Evolutionary conservation across 1,284 basidiomycete species (phyloP), one percentile per base, ranked within the genome.

Genomic region (Papiliotrema flavescens): DNA sequence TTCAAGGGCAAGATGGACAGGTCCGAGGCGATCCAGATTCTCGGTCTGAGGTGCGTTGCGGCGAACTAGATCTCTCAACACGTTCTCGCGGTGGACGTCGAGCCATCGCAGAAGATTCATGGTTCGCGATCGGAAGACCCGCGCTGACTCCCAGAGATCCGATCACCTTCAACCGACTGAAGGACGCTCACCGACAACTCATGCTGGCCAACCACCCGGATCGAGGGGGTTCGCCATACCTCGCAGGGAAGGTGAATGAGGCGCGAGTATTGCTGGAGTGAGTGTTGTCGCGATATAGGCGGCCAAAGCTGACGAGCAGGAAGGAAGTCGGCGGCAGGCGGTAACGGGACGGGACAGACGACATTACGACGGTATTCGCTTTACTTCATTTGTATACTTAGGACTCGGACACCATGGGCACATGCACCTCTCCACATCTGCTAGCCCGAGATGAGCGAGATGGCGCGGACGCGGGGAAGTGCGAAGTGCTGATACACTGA

Each of bases 191-290:
- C 75, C 84, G 92, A 50, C 84, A 86, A 43, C 88, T 96, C 64
- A 96, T 95, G 91, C 81, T 95, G 46, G 87, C 90, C 23, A 98
- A 97, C 77, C 93, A 97, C 77, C 95, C 95, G 17, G 94, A 98
- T 79, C 82, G 94, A 60, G 94, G 94, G 41, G 95, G 95, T 32
- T 89, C 90, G 13, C 95, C 95, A 1, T 97, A 95, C 76, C 79
- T 98, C 39, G 95, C 95, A n/a, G 94, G 91, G 70, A 98, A 96
- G 81, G 91, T 95, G 55, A 96, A 95, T 75, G 92, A 96, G 70
- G 92, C 91, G 0, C 91, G 90, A 70, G 88, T 90, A 63, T 63
- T 91, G 54, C 74, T 92, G 28, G 89, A 92, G 50, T 76, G 62
- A 71, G 75, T n/a, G n/a, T n/a, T n/a, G n/a, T 69, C 32, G 32